Percentiles rank a stretch among this genome's conserved stretches.
Conservation (phyloP, 116 monocot species). For the Iris pallida region DNA sequence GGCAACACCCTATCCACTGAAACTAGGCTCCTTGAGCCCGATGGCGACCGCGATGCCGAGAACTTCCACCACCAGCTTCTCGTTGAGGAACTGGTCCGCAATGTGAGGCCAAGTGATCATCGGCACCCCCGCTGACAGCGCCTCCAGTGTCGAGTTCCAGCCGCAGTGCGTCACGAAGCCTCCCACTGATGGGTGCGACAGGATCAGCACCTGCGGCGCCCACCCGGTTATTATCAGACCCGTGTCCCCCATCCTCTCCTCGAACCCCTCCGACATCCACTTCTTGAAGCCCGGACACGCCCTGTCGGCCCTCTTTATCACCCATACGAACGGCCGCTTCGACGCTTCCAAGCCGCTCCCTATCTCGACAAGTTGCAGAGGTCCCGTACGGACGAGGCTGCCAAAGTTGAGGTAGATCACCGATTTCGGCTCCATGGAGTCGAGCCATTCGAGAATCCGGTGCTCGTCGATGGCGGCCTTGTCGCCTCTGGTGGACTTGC, state of each 20-base stretch:
- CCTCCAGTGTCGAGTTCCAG: slow-evolving; percentile 44
- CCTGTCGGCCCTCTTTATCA: slow-evolving; percentile 2
- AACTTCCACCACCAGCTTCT: slow-evolving; percentile 18
- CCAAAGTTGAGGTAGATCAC: slow-evolving; percentile 22
- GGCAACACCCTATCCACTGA: too few relatives aligned
- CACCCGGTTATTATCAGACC: slow-evolving; percentile 22
- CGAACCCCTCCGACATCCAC: neutral
- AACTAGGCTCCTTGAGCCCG: neutral
- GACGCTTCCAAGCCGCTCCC: slow-evolving; percentile 9
- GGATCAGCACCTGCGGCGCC: slow-evolving; percentile 27
- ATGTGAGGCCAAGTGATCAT: slow-evolving; percentile 34
- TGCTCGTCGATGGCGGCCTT: slow-evolving; percentile 2
- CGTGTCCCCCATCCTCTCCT: neutral
- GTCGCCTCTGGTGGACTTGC: slow-evolving; percentile 17
- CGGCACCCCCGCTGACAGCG: slow-evolving; percentile 18
- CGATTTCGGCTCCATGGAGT: slow-evolving; percentile 8
- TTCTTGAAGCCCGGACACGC: neutral
- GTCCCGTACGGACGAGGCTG: neutral
- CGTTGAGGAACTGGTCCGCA: slow-evolving; percentile 20
- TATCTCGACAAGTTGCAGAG: neutral
- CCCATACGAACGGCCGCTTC: slow-evolving; percentile 9
- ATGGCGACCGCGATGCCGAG: slow-evolving; percentile 13
- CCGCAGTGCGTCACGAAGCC: slow-evolving; percentile 51
- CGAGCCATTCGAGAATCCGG: slow-evolving; percentile 18
- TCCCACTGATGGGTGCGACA: slow-evolving; percentile 24